Base-by-base conservation (phyloP, 2,329 filamentous ascomycete genomes). In the Aureobasidium sp. region DNA sequence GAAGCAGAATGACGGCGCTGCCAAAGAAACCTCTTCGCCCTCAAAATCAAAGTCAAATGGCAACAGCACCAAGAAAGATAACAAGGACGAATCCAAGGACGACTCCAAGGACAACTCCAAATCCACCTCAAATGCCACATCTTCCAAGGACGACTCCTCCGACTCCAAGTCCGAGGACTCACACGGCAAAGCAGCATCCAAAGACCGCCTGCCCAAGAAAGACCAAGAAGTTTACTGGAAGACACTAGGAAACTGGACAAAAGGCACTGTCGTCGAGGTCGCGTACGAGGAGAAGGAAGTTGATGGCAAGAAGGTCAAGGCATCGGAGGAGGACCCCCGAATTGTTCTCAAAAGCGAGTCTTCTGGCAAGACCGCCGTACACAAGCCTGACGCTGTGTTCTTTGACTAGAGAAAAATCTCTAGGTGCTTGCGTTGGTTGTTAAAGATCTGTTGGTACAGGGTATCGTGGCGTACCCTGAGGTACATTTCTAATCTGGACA, bases 211-310 rank as follows among this genome's bases (percentile, higher is more conserved):
- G 3, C 77, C 77, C 5, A 70, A 72, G 61, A 69, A 73, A 63
- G 77, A 75, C 15, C 74, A 78, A 66, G 66, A 73, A 55, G 73
- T 75, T 8, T 70, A 73, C 39, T 78, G 76, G 76, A 74, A 76
- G 62, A 64, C 73, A 13, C 64, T 74, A 47, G 70, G 73, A 0
- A 76, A 75, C 0, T 75, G 69, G 58, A 70, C 77, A 4, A 69
- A 76, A 39, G 77, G 76, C 1, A 72, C 74, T 60, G 76, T 77
- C 1, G 69, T 76, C 4, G 76, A 79, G 63, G 70, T 77, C 37
- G 65, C 77, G 44, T 75, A 71, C 34, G 69, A 71, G 50, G 68
- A 71, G 45, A 78, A 76, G 70, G 69, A 69, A 36, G 71, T 78
- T 9, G 73, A 76, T 44, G 75, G 76, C 2, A 74, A 78, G 66